Base-by-base conservation (phyloP, 2,329 filamentous ascomycete genomes). In the Magnaporthiopsis rhizophila region DNA sequence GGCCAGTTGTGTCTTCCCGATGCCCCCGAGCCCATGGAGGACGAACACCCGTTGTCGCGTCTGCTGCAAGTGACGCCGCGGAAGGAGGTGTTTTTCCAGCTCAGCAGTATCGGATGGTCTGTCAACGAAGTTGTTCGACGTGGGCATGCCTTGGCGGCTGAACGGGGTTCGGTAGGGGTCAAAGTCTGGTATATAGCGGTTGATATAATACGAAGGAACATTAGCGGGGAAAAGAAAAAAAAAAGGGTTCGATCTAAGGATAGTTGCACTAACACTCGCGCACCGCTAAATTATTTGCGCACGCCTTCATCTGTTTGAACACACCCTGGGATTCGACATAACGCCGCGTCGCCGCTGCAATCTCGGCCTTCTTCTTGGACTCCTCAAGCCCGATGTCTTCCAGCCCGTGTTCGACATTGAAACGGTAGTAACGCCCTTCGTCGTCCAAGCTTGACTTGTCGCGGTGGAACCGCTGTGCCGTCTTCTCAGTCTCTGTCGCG, bases 361-460 rank as follows among this genome's bases (percentile, higher is more conserved):
- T 73, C 38, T 45, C 38, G 5, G 38, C 38, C 15, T 45, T 45
- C 11, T 75, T 73, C 21, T 71, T 68, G 5, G 68, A 67, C 65
- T 80, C 75, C 64, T 80, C 75, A 0, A 81, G 70, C 3, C 73
- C 74, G 62, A 81, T 72, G 24, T 76, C 70, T 63, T 77, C 74
- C 1, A 81, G 69, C 6, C 78, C 76, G 26, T 70, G 72, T 13
- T 69, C 65, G 21, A 81, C 77, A 65, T 80, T 80, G 66, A 81
- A 81, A 9, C 79, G 75, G 67, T 74, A 81, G 66, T 79, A 76
- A 30, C 72, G 72, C 9, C 72, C 69, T 38, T 72, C 69, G 34
- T 72, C 68, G 62, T 72, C 69, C 18, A 78, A 69, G 45, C 71
- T 62, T 36, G 67, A 65, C 65, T 77, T 73, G 32, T 75, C 70